Conservation (phyloP, 371 early-diverging fungal species). For the Apophysomyces variabilis region DNA sequence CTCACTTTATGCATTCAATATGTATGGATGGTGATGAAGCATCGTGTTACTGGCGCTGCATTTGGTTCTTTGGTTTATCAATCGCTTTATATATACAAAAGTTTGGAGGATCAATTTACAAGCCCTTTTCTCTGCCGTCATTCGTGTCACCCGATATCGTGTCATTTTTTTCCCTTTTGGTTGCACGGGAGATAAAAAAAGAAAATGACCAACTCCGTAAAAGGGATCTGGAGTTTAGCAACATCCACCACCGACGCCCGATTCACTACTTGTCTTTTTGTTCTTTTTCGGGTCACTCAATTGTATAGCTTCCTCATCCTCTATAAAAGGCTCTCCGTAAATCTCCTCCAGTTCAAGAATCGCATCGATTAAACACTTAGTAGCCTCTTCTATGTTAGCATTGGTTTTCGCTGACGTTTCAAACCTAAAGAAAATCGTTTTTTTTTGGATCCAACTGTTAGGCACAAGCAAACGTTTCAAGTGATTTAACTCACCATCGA, state of each 20-base stretch:
- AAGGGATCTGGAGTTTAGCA: neutral
- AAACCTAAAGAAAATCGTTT: slow-evolving; percentile 35
- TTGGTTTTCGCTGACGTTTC: slow-evolving; percentile 59
- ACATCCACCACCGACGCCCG: neutral
- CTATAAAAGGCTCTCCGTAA: slow-evolving; percentile 7
- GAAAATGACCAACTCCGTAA: neutral
- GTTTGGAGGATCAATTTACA: too few relatives aligned
- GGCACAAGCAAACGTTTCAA: too few relatives aligned
- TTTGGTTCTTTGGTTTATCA: too few relatives aligned
- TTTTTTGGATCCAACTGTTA: neutral
- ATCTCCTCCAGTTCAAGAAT: slow-evolving; percentile 20
- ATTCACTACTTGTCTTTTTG: neutral
- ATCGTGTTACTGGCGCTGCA: too few relatives aligned
- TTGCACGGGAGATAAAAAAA: too few relatives aligned
- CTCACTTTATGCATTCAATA: too few relatives aligned
- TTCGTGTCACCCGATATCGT: neutral
- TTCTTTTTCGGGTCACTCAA: neutral
- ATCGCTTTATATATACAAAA: neutral
- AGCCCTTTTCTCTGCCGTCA: neutral
- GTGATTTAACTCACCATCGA: slow-evolving; percentile 30
- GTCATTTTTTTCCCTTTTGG: neutral
- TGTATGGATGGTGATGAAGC: too few relatives aligned
- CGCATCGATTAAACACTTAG: slow-evolving; percentile 31
- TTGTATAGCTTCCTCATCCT: neutral
- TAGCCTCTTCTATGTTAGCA: slow-evolving; percentile 52